Evolutionary conservation across 805 yeast species (phyloP), one percentile per base, ranked within the genome.

Genomic region (Candida maesae): DNA sequence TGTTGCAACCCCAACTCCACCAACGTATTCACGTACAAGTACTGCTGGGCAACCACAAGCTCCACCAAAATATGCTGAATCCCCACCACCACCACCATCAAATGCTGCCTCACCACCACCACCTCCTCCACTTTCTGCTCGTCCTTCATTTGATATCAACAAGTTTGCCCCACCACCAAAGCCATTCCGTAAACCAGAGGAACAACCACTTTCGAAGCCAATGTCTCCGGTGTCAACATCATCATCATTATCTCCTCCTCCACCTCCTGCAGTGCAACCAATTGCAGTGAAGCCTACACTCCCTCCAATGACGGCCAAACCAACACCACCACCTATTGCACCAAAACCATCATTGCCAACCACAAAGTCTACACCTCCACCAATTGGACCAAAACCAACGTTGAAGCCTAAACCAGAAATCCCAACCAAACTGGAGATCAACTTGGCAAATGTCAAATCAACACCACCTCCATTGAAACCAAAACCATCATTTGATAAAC

Each of bases 121-220:
- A 11, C 10, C 33, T 18, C 36, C 34, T 6, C 42, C 44, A 11
- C 19, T 6, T n/a, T 6, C 31, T 14, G 31, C 31, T 14, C 29
- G 29, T 26, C 29, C 29, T 6, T 7, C 41, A 20, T 35, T 36
- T 18, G 44, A 40, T 26, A 12, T 41, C 13, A 33, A 33, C 13
- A 40, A 45, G 18, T 46, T 47, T 36, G 47, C 46, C 6, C 52
- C 53, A 32, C 56, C 58, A 10, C 57, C 58, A 31, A 52, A 46
- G 35, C 59, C 58, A 18, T 50, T 44, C 36, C 36, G 39, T 17
- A 45, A 26, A 15, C 28, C 34, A n/a, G 39, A 35, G 6, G 44
- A 40, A 23, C 33, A 34, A 12, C 39, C 26, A 14, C 20, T 12
- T 17, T 12, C 12, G 15, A 16, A n/a, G n/a, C n/a, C n/a, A n/a